Evolutionary conservation across 2,329 filamentous ascomycete genomes (phyloP).

Genomic region (Teratosphaeria viscida): DNA sequence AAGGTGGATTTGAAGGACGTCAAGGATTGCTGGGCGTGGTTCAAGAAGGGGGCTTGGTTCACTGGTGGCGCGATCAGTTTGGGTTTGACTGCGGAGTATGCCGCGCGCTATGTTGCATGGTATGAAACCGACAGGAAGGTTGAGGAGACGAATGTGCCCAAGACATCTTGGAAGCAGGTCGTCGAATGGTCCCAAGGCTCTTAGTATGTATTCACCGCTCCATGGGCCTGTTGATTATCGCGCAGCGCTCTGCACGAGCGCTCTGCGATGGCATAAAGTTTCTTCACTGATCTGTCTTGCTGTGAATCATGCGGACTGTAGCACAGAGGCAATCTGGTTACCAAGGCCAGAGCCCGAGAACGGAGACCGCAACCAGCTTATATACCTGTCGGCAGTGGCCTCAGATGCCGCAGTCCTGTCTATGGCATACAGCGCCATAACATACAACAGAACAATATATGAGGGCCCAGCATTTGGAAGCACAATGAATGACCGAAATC

Average conservation of each 20-base stretch:
- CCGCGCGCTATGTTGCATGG: slow-evolving; percentile 6
- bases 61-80: slow-evolving; percentile 49
- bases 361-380: too few relatives aligned
- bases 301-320: too few relatives aligned
- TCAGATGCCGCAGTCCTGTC: too few relatives aligned
- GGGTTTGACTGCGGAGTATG: slow-evolving; percentile 47
- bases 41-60: slow-evolving; percentile 50
- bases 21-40: slow-evolving; percentile 55
- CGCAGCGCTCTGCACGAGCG: too few relatives aligned
- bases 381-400: too few relatives aligned
- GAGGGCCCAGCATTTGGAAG: not conserved
- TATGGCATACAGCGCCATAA: not conserved
- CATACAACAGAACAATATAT: not conserved
- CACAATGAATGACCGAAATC: not conserved
- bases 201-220: not conserved
- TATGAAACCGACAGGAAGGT: not conserved
- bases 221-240: not conserved
- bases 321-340: too few relatives aligned
- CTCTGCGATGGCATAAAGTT: too few relatives aligned
- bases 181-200: not conserved
- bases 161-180: not conserved
- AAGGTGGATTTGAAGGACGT: slow-evolving; percentile 48
- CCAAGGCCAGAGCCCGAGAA: too few relatives aligned
- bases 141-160: not conserved
- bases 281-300: too few relatives aligned